These are phyloP conservation scores for Collybiopsis confluens DNA, from an alignment of 768 basidiomycete genomes.

Conservation along the genomic window DNA sequence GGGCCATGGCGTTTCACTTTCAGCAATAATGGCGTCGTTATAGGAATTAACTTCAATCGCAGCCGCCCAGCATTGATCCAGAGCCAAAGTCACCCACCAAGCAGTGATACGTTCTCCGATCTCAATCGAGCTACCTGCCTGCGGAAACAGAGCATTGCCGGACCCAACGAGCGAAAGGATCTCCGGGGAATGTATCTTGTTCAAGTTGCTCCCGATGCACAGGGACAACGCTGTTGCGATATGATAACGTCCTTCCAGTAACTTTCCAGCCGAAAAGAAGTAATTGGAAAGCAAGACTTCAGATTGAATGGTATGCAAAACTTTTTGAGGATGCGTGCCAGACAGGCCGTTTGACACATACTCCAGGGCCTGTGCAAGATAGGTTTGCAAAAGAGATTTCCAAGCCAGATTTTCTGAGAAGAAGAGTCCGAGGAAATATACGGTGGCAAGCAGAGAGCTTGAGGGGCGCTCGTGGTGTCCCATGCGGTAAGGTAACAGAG, in stretches of 20 bases:
- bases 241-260: slow-evolving; percentile 43
- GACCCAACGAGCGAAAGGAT: slow-evolving; percentile 12
- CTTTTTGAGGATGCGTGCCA: slow-evolving; percentile 32
- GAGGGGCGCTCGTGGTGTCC: slow-evolving; percentile 32
- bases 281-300: slow-evolving; percentile 54
- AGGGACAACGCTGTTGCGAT: slow-evolving; percentile 32
- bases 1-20: slow-evolving; percentile 34
- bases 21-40: slow-evolving; percentile 8
- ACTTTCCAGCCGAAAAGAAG: slow-evolving; percentile 47
- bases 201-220: slow-evolving; percentile 30
- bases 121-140: slow-evolving; percentile 24
- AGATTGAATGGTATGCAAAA: slow-evolving; percentile 48
- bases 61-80: slow-evolving; percentile 41
- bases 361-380: slow-evolving; percentile 38
- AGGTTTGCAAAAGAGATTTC: slow-evolving; percentile 21
- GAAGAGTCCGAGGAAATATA: slow-evolving; percentile 35
- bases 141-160: slow-evolving; percentile 25
- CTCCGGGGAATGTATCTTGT: slow-evolving; percentile 30
- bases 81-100: slow-evolving; percentile 29
- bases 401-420: slow-evolving; percentile 25
- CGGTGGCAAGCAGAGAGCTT: slow-evolving; percentile 32
- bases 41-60: slow-evolving; percentile 4
- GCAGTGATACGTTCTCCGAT: slow-evolving; percentile 34
- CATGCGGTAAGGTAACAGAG: slow-evolving; percentile 23
- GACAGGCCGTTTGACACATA: slow-evolving; percentile 33